These are phyloP conservation scores for Colletotrichum lindemuthianum DNA, from an alignment of 2,329 filamentous ascomycete species.

Conservation along the genomic window DNA sequence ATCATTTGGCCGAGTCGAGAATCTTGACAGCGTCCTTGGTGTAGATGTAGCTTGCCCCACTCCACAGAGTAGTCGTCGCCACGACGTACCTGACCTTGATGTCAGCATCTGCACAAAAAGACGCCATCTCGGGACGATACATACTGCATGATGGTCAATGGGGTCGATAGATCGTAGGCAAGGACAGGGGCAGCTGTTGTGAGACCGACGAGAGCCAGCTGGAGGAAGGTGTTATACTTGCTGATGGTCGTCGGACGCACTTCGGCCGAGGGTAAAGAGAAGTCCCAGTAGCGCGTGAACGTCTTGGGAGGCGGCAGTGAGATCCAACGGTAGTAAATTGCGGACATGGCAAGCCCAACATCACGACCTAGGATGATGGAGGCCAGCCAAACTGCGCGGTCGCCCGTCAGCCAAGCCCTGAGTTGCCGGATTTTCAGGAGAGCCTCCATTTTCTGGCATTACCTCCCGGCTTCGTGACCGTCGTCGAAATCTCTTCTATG, in stretches of 20 bases:
- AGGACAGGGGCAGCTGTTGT: conserved; percentile 85
- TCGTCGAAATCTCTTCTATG: not conserved
- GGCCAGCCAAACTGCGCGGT: conserved; percentile 78
- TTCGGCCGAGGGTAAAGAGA: conserved; percentile 87
- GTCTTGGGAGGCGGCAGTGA: conserved; percentile 94
- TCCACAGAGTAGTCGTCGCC: conserved; percentile 91
- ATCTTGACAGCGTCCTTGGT: conserved; percentile 94
- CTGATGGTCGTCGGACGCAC: conserved; percentile 85
- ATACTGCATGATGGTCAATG: conserved; percentile 73
- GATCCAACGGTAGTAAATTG: conserved; percentile 96
- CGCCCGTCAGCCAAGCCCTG: not conserved
- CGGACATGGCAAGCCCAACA: conserved; percentile 81
- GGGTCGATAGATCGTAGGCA: conserved; percentile 62
- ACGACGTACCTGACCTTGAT: conserved; percentile 75
- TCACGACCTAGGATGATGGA: conserved; percentile 92
- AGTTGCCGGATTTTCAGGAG: not conserved
- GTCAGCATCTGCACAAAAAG: conserved; percentile 43
- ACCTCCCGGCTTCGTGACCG: not conserved
- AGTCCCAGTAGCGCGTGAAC: conserved; percentile 94
- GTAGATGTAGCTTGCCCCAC: conserved; percentile 90
- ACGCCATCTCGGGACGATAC: conserved; percentile 43
- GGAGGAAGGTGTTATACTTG: conserved; percentile 94
- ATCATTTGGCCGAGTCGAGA: conserved; percentile 52
- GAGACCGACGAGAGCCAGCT: conserved; percentile 85
- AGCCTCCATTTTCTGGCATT: not conserved